Base-by-base conservation (phyloP, 495 filamentous ascomycete species). In the Pyronema omphalodes region DNA sequence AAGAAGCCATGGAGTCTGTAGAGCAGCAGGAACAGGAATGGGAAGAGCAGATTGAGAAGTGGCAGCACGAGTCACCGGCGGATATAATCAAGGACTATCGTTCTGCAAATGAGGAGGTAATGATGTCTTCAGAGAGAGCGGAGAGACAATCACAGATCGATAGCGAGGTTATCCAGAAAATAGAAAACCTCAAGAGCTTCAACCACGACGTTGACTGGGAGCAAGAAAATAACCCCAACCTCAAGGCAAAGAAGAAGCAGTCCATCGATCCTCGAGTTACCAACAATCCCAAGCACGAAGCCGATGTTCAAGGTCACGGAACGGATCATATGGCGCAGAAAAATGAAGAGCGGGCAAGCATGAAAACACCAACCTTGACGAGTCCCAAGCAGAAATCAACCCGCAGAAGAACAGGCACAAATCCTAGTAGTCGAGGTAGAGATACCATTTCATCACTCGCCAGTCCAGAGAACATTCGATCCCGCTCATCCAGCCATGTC, bases 181-280 rank as follows among this genome's bases (percentile, higher is more conserved):
- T 73, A 1, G 81, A 85, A 51, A 68, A 71, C 15, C 68, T 84
- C 60, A 73, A 76, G 52, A 89, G 83, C 60, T 88, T 88, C 71
- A 94, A 93, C 60, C 83, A 93, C 58, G 86, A 93, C 58, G 74
- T 82, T 43, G 80, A 85, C 54, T 77, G 79, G 72, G 78, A 83
- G 55, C 78, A 80, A 59, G 71, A 70, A 48, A 69, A 71, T 55
- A 82, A 81, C 55, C 75, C 80, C 6, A 75, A 80, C 57, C 67
- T 79, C 36, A 75, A 78, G 61, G 69, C 71, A 12, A 75, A 69
- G 55, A 78, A 79, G 58, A 75, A 76, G 56, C 65, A 71, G 29
- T 79, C 81, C 0, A 70, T 72, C 44, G 84, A 88, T 64, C 67
- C 74, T 7, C 75, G 80, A 54, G 73, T 86, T 23, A 78, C 73